Percentiles rank a stretch among this genome's conserved stretches.
Conservation (phyloP, 805 yeast species). For the Debaryomyces prosopidis region DNA sequence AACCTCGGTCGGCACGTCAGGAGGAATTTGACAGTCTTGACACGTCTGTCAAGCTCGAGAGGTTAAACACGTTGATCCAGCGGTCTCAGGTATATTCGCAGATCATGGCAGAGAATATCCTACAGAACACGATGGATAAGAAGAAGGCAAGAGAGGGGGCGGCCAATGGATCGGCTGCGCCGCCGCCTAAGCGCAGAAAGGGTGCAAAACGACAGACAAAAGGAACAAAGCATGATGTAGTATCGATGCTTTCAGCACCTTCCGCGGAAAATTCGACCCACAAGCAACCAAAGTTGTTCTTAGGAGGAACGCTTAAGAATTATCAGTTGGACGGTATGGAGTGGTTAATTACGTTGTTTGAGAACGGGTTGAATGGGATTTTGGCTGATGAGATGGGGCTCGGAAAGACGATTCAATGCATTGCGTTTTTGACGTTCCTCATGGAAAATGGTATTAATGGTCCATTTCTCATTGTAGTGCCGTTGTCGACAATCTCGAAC, state of each 20-base stretch:
- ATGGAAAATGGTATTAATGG: constrained; percentile 78
- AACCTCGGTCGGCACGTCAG: constrained; percentile 26
- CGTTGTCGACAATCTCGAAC: constrained; percentile 80
- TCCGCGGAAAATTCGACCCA: constrained; percentile 14
- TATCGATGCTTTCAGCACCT: constrained; percentile 15
- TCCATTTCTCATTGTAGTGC: constrained; percentile 77
- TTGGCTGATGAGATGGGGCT: constrained; percentile 98
- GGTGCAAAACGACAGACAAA: constrained; percentile 10
- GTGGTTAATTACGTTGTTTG: constrained; percentile 86
- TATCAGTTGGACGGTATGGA: constrained; percentile 90
- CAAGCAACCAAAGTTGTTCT: constrained; percentile 31
- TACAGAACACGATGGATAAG: constrained; percentile 45
- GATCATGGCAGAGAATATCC: constrained; percentile 78
- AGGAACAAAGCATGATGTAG: constrained; percentile 12
- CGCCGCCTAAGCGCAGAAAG: constrained; percentile 4
- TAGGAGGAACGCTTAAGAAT: constrained; percentile 64
- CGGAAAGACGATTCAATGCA: constrained; percentile 90
- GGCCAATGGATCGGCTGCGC: constrained; percentile 19
- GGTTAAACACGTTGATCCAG: constrained; percentile 75
- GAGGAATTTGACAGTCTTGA: constrained; percentile 45
- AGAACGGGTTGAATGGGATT: constrained; percentile 93
- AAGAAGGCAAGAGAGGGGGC: constrained; percentile 9
- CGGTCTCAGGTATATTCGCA: constrained; percentile 85
- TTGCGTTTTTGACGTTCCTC: constrained; percentile 72
- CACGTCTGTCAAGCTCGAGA: constrained; percentile 58